phyloP scores from a whole-genome alignment of 1,284 basidiomycete species.

The Papiliotrema laurentii region DNA sequence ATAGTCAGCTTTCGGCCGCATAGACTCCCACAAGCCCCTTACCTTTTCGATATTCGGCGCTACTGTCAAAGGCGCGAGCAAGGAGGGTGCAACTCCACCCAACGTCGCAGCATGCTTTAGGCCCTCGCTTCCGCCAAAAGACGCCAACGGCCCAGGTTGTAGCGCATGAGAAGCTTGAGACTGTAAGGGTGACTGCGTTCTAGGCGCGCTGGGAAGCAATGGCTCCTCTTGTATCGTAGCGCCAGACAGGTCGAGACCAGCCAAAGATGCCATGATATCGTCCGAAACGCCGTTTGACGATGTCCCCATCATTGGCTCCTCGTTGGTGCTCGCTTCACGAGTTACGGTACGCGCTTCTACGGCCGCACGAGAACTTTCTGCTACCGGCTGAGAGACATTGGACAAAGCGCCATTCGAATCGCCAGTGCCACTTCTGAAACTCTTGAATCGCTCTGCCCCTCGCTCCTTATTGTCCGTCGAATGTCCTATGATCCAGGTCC shows the following conservation, averaged over 20 bases:
- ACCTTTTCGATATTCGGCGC: conserved; percentile 69
- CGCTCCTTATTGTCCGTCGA: conserved; percentile 82
- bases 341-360: not conserved
- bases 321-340: conserved; percentile 11
- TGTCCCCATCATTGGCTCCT: conserved; percentile 43
- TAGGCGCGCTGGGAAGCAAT: conserved; percentile 13
- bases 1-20: not conserved
- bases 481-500: conserved; percentile 92
- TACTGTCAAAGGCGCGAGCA: conserved; percentile 53
- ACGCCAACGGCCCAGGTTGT: no score
- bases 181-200: conserved; percentile 2
- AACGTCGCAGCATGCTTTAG: conserved; percentile 32
- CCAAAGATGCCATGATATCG: conserved; percentile 70
- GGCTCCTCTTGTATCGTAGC: conserved; percentile 41
- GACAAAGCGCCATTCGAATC: conserved; percentile 10
- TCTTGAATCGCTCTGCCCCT: conserved; percentile 56
- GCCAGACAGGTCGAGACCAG: conserved; percentile 70
- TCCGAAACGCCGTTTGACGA: conserved; percentile 36
- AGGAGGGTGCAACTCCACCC: conserved; percentile 46
- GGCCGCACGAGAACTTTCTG: conserved; percentile 6
- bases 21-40: not conserved
- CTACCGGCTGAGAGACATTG: conserved; percentile 39
- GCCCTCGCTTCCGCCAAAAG: not conserved
- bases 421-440: conserved; percentile 45
- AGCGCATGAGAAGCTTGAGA: no score